Base-by-base conservation (phyloP, 148 eudicot genomes). In the Heliamphora exappendiculata region DNA sequence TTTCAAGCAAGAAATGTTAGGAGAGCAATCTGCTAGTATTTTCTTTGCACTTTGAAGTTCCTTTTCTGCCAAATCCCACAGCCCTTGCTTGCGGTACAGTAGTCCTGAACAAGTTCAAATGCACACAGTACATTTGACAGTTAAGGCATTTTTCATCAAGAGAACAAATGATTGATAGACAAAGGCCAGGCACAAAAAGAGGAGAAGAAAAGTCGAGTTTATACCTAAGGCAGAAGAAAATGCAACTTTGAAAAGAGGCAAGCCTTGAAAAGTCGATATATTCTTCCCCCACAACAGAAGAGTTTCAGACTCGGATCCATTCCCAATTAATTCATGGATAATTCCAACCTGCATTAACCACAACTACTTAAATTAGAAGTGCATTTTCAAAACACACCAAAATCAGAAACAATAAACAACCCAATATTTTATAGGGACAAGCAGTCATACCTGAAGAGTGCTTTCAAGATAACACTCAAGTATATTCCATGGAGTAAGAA, bases 401-500 rank as follows among this genome's bases (percentile, higher is more conserved):
- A 67, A 45, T 41, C 44, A 66, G 41, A n/a, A 72, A 45, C 31
- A 55, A 49, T 5, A 2, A 45, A 31, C 12, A 8, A 75, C 2
- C 11, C 1, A 11, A 63, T 58, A 29, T 3, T 50, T 54, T 53
- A 1, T 24, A 70, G 34, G 31, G 75, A 69, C n/a, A 58, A 76
- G 74, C 20, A 37, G 68, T 74, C 54, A 74, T 72, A 90, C 99
- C 99, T 95, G 99, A 68, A 95, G 78, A 34, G 85, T 83, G 92
- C 99, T 95, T 84, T 95, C 97, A 73, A 95, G 97, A 81, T 91
- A 92, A 84, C 97, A 85, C 54, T 84, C 86, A 50, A 95, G 96
- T 72, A 89, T 87, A 84, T 88, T 95, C 99, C 99, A 95, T 22
- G 99, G 93, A 75, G 96, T 91, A 78, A 92, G 90, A 72, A 84